Evolutionary conservation across 139 green algal genomes (phyloP).

Genomic region (Medakamo hakoo): DNA sequence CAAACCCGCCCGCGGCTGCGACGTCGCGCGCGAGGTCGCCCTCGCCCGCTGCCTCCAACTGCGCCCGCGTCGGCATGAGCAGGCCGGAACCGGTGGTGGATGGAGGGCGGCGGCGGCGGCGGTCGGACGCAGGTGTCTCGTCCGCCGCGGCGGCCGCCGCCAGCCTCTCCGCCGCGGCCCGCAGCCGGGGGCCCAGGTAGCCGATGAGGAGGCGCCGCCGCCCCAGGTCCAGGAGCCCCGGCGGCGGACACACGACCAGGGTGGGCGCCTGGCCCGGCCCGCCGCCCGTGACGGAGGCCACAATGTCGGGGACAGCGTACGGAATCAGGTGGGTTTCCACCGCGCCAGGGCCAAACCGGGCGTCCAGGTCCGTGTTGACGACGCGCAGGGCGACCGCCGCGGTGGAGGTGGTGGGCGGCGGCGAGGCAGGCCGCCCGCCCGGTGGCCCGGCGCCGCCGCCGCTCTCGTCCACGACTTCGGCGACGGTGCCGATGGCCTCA

Average conservation of each 20-base stretch:
- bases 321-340: neutral
- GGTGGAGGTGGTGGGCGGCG: too few relatives aligned
- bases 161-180: neutral
- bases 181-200: conserved; percentile 5
- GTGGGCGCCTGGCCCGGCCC: too few relatives aligned
- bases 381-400: neutral
- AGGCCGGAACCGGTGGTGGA: neutral
- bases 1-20: conserved; percentile 13
- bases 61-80: conserved; percentile 12
- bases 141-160: too few relatives aligned
- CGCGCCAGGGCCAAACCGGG: neutral
- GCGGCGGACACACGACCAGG: neutral
- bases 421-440: too few relatives aligned
- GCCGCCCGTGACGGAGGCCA: too few relatives aligned
- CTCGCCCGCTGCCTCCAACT: conserved; percentile 8
- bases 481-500: neutral
- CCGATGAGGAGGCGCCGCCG: conserved; percentile 2
- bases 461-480: neutral
- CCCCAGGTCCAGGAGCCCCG: conserved; percentile 8
- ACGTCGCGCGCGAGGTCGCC: conserved; percentile 12
- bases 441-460: too few relatives aligned
- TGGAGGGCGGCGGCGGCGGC: too few relatives aligned
- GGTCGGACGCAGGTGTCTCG: too few relatives aligned
- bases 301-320: neutral
- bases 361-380: neutral